Conservation (phyloP, 352 stramenopile species). For the Phytophthora cajani region DNA sequence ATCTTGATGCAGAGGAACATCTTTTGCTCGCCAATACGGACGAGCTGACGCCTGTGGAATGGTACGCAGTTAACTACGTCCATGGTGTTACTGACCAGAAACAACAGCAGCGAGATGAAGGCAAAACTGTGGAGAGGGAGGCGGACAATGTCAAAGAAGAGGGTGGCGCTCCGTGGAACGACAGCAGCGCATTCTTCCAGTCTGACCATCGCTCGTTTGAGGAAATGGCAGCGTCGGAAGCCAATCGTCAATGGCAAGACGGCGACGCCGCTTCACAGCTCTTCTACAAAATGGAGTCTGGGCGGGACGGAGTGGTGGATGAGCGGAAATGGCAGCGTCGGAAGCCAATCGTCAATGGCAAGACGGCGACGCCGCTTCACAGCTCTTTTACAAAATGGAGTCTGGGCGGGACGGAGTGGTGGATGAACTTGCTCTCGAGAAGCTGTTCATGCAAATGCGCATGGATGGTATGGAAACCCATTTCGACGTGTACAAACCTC, state of each 20-base stretch:
- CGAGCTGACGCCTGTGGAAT: constrained; percentile 84
- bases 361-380: constrained; percentile 46
- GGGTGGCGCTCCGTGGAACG: constrained; percentile 6
- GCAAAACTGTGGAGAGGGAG: constrained; percentile 22
- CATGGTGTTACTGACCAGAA: constrained; percentile 72
- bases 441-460: constrained; percentile 57
- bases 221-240: constrained; percentile 39
- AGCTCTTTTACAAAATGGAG: constrained; percentile 50
- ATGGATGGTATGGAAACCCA: constrained; percentile 61
- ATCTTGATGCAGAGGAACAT: constrained; percentile 84
- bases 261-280: constrained; percentile 47
- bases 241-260: constrained; percentile 50
- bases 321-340: too few species aligned
- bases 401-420: not conserved
- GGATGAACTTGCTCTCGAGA: constrained; percentile 45
- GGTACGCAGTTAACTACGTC: constrained; percentile 85
- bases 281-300: constrained; percentile 41
- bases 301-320: constrained; percentile 8
- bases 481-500: constrained; percentile 65
- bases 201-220: constrained; percentile 56
- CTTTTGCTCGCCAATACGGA: constrained; percentile 84
- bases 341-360: constrained; percentile 51
- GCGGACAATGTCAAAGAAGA: constrained; percentile 28
- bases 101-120: constrained; percentile 25
- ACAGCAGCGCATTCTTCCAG: constrained; percentile 29